Conservation (phyloP, 305 asterid species). For the Fraxinus angustifolia region DNA sequence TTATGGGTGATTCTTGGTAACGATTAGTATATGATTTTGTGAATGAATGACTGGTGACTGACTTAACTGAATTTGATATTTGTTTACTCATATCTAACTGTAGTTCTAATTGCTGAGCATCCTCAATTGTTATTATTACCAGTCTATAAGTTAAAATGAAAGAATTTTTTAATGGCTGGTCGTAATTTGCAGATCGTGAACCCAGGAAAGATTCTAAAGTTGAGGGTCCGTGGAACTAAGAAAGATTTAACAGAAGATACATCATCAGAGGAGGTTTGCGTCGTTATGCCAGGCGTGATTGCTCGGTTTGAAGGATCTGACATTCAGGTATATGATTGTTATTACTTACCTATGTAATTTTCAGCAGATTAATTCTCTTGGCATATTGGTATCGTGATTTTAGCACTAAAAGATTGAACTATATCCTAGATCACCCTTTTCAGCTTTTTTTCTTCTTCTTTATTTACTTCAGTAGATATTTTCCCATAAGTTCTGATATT, state of each 20-base stretch:
- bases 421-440: not conserved
- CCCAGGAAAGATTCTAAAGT: slow-evolving; percentile 63
- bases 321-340: slow-evolving; percentile 54
- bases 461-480: not conserved
- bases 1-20: not conserved
- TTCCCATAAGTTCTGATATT: not conserved
- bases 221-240: slow-evolving; percentile 73
- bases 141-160: not conserved
- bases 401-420: not conserved
- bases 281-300: slow-evolving; percentile 74
- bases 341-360: not conserved
- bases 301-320: slow-evolving; percentile 85
- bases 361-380: not conserved
- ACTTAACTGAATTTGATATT: not conserved
- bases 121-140: not conserved
- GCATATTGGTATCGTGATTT: not conserved
- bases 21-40: not conserved
- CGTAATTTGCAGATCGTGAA: slow-evolving; percentile 57
- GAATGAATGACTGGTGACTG: not conserved
- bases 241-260: slow-evolving; percentile 54
- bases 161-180: slow-evolving; percentile 7
- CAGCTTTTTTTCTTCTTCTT: not conserved
- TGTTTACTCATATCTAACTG: not conserved
- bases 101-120: not conserved
- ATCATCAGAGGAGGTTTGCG: slow-evolving; percentile 74